Percentiles rank a stretch among this genome's conserved stretches.
phyloP scores from a whole-genome alignment of 2,329 filamentous ascomycete genomes.

The Tolypocladium endophyticum region DNA sequence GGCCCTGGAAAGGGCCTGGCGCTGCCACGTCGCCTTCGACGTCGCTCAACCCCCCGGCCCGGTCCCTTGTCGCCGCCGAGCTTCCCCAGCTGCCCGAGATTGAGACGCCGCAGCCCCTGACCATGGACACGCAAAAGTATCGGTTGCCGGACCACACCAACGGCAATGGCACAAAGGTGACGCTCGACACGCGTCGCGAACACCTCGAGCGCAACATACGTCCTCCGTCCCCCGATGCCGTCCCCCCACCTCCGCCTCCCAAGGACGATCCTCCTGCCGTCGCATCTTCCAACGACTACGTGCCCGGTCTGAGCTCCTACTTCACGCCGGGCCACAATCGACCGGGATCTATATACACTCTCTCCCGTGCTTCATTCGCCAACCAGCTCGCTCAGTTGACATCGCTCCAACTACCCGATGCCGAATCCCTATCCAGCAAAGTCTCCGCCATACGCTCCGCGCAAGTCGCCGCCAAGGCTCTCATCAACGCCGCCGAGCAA shows the following conservation, averaged over 20 bases:
- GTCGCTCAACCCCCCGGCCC: slow-evolving; percentile 12
- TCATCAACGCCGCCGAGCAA: slow-evolving; percentile 82
- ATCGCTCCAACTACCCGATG: slow-evolving; percentile 78
- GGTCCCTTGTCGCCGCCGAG: slow-evolving; percentile 15
- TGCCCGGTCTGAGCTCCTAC: slow-evolving; percentile 45
- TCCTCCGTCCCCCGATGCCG: slow-evolving; percentile 22
- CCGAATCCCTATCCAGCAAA: slow-evolving; percentile 69
- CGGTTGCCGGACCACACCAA: slow-evolving; percentile 60
- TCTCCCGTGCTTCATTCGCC: slow-evolving; percentile 85
- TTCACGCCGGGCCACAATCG: slow-evolving; percentile 59
- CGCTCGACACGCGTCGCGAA: slow-evolving; percentile 44
- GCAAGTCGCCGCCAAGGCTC: slow-evolving; percentile 68
- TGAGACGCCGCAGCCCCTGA: slow-evolving; percentile 36
- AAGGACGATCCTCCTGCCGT: slow-evolving; percentile 27
- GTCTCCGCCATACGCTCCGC: slow-evolving; percentile 80
- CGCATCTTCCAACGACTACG: slow-evolving; percentile 28
- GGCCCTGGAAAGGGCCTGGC: slow-evolving; percentile 61
- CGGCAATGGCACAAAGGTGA: slow-evolving; percentile 56
- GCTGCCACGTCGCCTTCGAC: slow-evolving; percentile 17
- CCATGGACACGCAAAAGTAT: slow-evolving; percentile 67
- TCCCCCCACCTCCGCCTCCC: slow-evolving; percentile 27
- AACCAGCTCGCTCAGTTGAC: slow-evolving; percentile 90
- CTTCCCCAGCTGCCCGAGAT: slow-evolving; percentile 39
- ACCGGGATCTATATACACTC: slow-evolving; percentile 82
- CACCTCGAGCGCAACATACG: slow-evolving; percentile 42